Evolutionary conservation across 2,329 filamentous ascomycete species (phyloP).

Genomic region (Fusarium austroafricanum): DNA sequence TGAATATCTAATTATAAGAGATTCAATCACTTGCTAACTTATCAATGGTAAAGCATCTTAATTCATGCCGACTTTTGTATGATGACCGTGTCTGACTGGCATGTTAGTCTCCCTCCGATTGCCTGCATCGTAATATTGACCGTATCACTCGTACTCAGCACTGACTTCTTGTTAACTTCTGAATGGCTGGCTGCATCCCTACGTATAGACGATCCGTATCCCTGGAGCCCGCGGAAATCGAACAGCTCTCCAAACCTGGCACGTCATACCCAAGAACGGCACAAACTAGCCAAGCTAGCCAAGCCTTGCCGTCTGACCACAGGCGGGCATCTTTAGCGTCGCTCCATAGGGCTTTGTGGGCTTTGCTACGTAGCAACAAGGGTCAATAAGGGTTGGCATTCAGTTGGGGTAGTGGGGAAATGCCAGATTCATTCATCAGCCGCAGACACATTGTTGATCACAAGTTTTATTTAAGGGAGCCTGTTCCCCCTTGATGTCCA

Average conservation of each 20-base stretch:
- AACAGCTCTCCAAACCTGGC: constrained; percentile 24
- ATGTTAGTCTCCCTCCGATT: constrained; percentile 1
- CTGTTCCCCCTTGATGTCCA: constrained; percentile 8
- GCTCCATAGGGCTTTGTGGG: constrained; percentile 35
- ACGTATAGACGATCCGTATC: constrained; percentile 5
- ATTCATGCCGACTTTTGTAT: neutral
- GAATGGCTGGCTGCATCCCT: constrained; percentile 8
- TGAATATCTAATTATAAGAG: neutral
- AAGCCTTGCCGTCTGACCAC: constrained; percentile 38
- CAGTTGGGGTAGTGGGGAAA: constrained; percentile 18
- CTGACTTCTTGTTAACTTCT: constrained; percentile 10
- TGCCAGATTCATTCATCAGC: neutral
- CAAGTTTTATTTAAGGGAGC: constrained; percentile 37
- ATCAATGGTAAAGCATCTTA: neutral
- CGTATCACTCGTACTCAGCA: constrained; percentile 1
- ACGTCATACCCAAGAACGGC: constrained; percentile 35
- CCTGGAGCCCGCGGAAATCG: constrained; percentile 22
- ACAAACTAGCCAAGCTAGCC: constrained; percentile 12
- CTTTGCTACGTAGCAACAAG: constrained; percentile 32
- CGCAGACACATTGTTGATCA: constrained; percentile 3
- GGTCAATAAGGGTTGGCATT: constrained; percentile 2
- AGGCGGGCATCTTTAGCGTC: constrained; percentile 28
- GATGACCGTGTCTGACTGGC: neutral
- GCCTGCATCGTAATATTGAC: constrained; percentile 4
- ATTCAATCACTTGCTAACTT: neutral